These are phyloP conservation scores for Eimeria sp. DNA, from an alignment of 169 alveolate species.

Conservation along the genomic window DNA sequence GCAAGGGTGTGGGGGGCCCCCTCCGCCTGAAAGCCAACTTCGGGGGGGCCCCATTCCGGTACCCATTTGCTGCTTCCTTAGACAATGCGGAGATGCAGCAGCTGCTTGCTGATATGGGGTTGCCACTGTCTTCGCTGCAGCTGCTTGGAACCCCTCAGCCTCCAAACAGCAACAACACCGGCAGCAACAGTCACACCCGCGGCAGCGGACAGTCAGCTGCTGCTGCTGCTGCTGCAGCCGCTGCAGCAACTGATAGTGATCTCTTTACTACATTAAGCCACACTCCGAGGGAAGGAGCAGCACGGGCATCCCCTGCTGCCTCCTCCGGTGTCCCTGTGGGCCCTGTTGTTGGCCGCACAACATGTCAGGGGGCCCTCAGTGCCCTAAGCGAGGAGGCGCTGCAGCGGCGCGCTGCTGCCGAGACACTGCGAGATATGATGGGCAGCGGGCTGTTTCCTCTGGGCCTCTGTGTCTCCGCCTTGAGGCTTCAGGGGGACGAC, in stretches of 20 bases:
- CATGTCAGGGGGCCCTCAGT: not conserved
- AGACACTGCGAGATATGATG: slow-evolving; percentile 83
- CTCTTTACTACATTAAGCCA: too few relatives aligned
- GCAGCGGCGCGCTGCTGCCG: slow-evolving; percentile 85
- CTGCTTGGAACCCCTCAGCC: not conserved
- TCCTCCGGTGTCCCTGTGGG: slow-evolving; percentile 4
- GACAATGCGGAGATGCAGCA: slow-evolving; percentile 66
- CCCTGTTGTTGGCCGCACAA: not conserved
- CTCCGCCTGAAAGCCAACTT: slow-evolving; percentile 81
- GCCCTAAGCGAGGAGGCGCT: slow-evolving; percentile 78
- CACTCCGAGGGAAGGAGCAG: not conserved
- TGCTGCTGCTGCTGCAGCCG: not conserved
- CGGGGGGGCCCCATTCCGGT: slow-evolving; percentile 79
- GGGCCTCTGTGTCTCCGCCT: slow-evolving; percentile 80
- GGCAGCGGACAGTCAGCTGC: not conserved
- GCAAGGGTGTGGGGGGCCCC: not conserved
- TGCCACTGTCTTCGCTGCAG: slow-evolving; percentile 4
- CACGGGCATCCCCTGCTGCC: not conserved
- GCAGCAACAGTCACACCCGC: not conserved
- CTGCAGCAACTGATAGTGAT: not conserved
- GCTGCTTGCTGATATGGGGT: slow-evolving; percentile 57
- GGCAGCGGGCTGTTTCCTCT: slow-evolving; percentile 83
- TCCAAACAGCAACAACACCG: not conserved
- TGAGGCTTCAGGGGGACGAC: slow-evolving; percentile 83
- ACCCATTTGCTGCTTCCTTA: slow-evolving; percentile 48